Evolutionary conservation across 495 filamentous ascomycete genomes (phyloP).

Genomic region (Xylaria castorea): DNA sequence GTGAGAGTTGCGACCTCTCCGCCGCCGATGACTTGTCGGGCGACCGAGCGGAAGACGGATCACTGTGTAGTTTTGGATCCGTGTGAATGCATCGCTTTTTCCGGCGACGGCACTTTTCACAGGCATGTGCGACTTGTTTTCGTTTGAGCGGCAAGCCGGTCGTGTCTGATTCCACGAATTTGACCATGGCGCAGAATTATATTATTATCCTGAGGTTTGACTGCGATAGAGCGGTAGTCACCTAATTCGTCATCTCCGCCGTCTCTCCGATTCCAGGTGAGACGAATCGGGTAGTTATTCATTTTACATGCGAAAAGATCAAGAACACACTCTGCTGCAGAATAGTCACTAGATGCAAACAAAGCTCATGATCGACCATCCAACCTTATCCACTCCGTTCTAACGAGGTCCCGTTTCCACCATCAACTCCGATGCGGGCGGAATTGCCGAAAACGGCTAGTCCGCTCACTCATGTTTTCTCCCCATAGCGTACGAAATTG

Average conservation of each 20-base stretch:
- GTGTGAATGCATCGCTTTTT: conserved; percentile 51
- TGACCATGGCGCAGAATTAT: conserved; percentile 38
- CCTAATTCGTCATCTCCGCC: conserved; percentile 26
- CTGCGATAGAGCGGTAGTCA: conserved; percentile 4
- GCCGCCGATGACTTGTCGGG: conserved; percentile 8
- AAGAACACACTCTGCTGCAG: neutral
- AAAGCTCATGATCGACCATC: neutral
- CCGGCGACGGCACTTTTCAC: conserved; percentile 51
- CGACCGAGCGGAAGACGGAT: conserved; percentile 7
- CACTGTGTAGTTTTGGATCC: conserved; percentile 13
- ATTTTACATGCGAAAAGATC: neutral
- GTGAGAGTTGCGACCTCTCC: conserved; percentile 11
- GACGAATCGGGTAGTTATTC: conserved; percentile 4
- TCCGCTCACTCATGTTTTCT: neutral
- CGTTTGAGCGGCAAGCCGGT: conserved; percentile 54
- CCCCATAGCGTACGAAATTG: neutral
- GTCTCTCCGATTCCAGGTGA: neutral
- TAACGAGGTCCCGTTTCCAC: neutral
- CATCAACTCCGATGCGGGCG: conserved; percentile 15
- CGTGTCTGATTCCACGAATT: conserved; percentile 54
- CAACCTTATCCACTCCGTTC: conserved; percentile 4
- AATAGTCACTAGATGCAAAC: neutral
- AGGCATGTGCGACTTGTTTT: conserved; percentile 57
- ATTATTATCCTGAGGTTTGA: neutral
- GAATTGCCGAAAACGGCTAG: neutral